Evolutionary conservation across 345 rosid species (phyloP).

Genomic region (Isatis tinctoria): DNA sequence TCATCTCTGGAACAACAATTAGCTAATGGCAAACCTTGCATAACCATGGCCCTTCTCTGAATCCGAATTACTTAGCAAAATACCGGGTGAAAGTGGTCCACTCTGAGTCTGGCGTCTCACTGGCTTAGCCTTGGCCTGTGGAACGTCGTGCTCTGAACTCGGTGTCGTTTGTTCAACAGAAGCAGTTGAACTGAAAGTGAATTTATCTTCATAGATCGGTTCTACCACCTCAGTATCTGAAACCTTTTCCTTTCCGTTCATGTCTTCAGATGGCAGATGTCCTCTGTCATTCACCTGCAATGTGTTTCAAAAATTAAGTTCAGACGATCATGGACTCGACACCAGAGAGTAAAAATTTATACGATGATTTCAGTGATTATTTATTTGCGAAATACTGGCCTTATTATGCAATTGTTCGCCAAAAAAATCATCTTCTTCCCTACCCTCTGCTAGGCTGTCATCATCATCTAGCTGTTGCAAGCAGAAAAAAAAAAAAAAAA

Average conservation of each 20-base stretch:
- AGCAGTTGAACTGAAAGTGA: slow-evolving; percentile 38
- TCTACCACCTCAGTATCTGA: slow-evolving; percentile 45
- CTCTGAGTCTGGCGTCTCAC: slow-evolving; percentile 76
- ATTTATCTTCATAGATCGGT: slow-evolving; percentile 32
- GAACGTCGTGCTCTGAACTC: slow-evolving; percentile 49
- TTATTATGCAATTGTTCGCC: slow-evolving; percentile 33
- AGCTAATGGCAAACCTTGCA: slow-evolving; percentile 54
- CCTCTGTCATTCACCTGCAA: slow-evolving; percentile 34
- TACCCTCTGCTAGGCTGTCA: slow-evolving; percentile 43
- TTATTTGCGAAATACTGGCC: too few species aligned
- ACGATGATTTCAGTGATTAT: too few species aligned
- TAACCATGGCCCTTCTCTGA: slow-evolving; percentile 48
- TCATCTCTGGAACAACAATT: background rate
- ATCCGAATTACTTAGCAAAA: slow-evolving; percentile 43
- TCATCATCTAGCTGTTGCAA: slow-evolving; percentile 69
- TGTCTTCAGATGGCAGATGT: slow-evolving; percentile 33
- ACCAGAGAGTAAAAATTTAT: too few species aligned
- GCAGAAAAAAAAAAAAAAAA: background rate
- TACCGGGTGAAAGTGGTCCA: slow-evolving; percentile 75
- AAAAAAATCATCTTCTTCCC: slow-evolving; percentile 51
- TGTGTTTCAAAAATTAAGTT: background rate
- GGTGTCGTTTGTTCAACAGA: slow-evolving; percentile 43
- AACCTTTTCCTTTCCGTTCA: slow-evolving; percentile 47
- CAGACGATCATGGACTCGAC: too few species aligned
- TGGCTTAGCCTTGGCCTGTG: slow-evolving; percentile 46